These are phyloP conservation scores for Rhypophila decipiens DNA, from an alignment of 495 filamentous ascomycete genomes.

Conservation along the genomic window DNA sequence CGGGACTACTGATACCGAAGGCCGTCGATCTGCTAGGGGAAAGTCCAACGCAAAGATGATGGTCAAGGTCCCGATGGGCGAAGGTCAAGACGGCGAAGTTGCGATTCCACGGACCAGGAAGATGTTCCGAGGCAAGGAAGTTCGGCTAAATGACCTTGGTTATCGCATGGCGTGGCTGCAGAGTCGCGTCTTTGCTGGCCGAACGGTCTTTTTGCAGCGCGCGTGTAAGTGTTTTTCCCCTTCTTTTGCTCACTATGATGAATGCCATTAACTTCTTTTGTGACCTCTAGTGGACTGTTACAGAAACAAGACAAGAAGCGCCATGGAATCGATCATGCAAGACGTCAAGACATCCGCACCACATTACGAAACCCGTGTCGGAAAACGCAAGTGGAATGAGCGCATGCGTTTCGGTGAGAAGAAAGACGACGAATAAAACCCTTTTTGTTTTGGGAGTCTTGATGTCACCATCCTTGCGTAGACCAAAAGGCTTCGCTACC, in stretches of 20 bases:
- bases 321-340: conserved; percentile 67
- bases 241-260: background rate
- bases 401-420: conserved; percentile 40
- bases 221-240: conserved; percentile 60
- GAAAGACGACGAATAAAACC: conserved; percentile 27
- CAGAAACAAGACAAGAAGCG: conserved; percentile 81
- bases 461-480: background rate
- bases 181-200: conserved; percentile 75
- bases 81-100: conserved; percentile 57
- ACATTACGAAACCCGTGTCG: conserved; percentile 83
- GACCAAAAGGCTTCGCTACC: too few species aligned
- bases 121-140: conserved; percentile 65
- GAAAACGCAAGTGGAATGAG: conserved; percentile 79
- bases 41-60: conserved; percentile 13
- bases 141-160: conserved; percentile 82
- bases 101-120: conserved; percentile 66
- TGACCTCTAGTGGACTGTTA: conserved; percentile 75
- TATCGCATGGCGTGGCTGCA: conserved; percentile 96
- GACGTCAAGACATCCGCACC: conserved; percentile 64
- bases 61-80: conserved; percentile 62
- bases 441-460: too few species aligned
- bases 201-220: conserved; percentile 85
- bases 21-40: conserved; percentile 20
- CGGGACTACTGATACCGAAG: conserved; percentile 48
- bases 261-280: background rate